phyloP scores from a whole-genome alignment of 768 basidiomycete species.

The Xerocomellus intermedius region DNA sequence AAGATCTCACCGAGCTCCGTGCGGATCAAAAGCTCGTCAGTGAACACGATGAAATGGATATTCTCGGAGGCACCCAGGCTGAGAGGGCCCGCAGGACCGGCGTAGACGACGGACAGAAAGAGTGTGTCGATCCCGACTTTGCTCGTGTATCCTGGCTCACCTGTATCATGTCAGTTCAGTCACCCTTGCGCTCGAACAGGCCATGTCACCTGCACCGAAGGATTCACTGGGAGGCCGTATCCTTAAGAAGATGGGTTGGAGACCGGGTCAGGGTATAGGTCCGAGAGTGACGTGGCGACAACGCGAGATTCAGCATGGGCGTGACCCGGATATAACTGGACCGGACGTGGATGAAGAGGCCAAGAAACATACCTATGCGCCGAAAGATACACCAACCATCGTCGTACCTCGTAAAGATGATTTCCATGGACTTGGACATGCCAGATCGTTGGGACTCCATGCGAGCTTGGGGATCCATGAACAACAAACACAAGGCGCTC shows the following conservation, averaged over 20 bases:
- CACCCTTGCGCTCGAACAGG: slow-evolving; percentile 56
- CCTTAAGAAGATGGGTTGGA: slow-evolving; percentile 95
- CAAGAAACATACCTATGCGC: slow-evolving; percentile 82
- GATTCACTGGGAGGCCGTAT: slow-evolving; percentile 84
- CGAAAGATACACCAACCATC: slow-evolving; percentile 70
- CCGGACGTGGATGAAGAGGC: slow-evolving; percentile 75
- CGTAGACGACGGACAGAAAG: slow-evolving; percentile 43
- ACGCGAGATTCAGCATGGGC: slow-evolving; percentile 68
- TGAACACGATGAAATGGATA: slow-evolving; percentile 76
- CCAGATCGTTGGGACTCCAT: slow-evolving; percentile 58
- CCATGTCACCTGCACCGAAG: slow-evolving; percentile 70
- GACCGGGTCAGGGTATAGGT: slow-evolving; percentile 88
- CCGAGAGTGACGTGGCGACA: slow-evolving; percentile 80
- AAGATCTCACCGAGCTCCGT: slow-evolving; percentile 82
- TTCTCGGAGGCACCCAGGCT: slow-evolving; percentile 54
- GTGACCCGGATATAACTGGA: slow-evolving; percentile 36
- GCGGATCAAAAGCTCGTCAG: slow-evolving; percentile 75
- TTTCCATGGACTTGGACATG: slow-evolving; percentile 78
- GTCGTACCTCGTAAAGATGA: slow-evolving; percentile 70
- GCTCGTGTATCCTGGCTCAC: background rate
- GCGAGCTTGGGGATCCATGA: slow-evolving; percentile 50
- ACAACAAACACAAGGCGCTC: slow-evolving; percentile 19
- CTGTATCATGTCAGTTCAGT: slow-evolving; percentile 49
- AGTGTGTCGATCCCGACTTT: slow-evolving; percentile 15
- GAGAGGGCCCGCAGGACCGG: slow-evolving; percentile 37